Conservation (phyloP, 345 rosid species). For the Lepidium sativum region DNA sequence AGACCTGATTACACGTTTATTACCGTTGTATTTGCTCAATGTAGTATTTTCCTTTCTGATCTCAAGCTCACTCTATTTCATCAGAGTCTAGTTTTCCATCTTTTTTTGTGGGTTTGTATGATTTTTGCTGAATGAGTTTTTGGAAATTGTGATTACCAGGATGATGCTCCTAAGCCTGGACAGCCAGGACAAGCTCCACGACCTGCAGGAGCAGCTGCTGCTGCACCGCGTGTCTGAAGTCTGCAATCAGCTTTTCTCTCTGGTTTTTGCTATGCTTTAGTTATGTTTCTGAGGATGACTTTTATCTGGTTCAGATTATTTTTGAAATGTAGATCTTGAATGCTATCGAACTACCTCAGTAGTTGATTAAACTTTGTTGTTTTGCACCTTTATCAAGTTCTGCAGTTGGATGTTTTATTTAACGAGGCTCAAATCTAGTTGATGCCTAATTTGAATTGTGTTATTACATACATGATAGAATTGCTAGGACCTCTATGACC, state of each 20-base stretch:
- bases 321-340: background rate
- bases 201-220: conserved; percentile 13
- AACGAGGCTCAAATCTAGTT: background rate
- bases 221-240: conserved; percentile 21
- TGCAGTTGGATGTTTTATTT: background rate
- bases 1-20: too few species aligned
- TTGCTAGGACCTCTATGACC: too few species aligned
- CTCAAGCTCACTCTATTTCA: background rate
- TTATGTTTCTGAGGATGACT: background rate
- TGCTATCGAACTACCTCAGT: background rate
- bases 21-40: too few species aligned
- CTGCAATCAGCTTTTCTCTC: too few species aligned
- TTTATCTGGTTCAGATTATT: background rate
- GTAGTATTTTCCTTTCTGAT: too few species aligned
- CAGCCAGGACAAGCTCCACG: conserved; percentile 30
- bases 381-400: background rate
- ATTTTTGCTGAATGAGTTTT: background rate
- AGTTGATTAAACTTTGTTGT: background rate
- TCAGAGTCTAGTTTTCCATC: background rate
- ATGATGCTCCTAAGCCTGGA: conserved; percentile 29
- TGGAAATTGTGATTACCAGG: background rate
- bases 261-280: background rate
- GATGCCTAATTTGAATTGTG: background rate
- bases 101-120: background rate
- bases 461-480: too few species aligned